phyloP scores from a whole-genome alignment of 805 yeast genomes.

The Saccharomyces paradoxus region DNA sequence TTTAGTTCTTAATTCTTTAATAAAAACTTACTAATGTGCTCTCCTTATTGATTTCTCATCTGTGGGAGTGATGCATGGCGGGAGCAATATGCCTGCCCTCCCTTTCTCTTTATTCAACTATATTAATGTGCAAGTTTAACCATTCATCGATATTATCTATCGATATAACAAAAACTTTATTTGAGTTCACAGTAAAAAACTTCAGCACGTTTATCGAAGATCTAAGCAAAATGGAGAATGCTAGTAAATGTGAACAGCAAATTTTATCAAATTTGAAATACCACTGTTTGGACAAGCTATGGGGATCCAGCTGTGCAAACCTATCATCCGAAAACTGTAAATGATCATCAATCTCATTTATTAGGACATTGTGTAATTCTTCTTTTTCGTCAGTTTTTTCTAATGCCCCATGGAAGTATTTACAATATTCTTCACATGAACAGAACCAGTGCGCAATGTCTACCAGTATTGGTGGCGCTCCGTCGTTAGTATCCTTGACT shows the following conservation, averaged over 20 bases:
- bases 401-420: slow-evolving; percentile 12
- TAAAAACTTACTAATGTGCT: neutral
- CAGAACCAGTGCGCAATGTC: slow-evolving; percentile 29
- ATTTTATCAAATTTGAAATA: slow-evolving; percentile 20
- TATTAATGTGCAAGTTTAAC: slow-evolving; percentile 30
- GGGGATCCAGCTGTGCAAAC: slow-evolving; percentile 23
- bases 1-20: neutral
- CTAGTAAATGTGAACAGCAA: slow-evolving; percentile 29
- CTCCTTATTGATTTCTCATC: too few relatives aligned
- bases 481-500: slow-evolving; percentile 15
- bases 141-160: slow-evolving; percentile 29
- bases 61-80: too few relatives aligned
- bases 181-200: slow-evolving; percentile 17
- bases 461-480: slow-evolving; percentile 20
- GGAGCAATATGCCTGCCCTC: neutral
- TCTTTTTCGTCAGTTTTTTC: neutral
- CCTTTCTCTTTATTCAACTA: slow-evolving; percentile 11
- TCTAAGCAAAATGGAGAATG: slow-evolving; percentile 22
- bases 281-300: slow-evolving; percentile 20
- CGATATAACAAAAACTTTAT: slow-evolving; percentile 19
- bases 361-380: slow-evolving; percentile 3
- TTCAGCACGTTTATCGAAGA: slow-evolving; percentile 13
- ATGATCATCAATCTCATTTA: slow-evolving; percentile 14
- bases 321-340: slow-evolving; percentile 20
- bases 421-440: slow-evolving; percentile 27